Evolutionary conservation across 1,284 basidiomycete species (phyloP), one percentile per base, ranked within the genome.

Genomic region (Hymenochaete sp.): DNA sequence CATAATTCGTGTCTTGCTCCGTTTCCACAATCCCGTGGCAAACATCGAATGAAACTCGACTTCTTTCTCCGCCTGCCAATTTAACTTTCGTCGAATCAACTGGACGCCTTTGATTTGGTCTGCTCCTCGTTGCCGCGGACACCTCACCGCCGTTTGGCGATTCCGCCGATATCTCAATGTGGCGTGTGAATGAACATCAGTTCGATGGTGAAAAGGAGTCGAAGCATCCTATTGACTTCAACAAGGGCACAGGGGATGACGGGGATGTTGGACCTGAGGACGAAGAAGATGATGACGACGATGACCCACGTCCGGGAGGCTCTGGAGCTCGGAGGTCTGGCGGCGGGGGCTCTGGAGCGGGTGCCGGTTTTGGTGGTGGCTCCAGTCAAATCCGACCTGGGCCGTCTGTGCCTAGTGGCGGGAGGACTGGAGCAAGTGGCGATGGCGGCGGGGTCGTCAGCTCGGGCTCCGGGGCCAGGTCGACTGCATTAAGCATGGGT

Each of bases 201-300:
- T 50, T 50, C 32, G 49, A 50, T 33, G 49, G 49, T 9, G 49
- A 50, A 26, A 25, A 38, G n/a, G 49, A 50, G 39, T 42, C 45
- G 26, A 46, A 47, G 28, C 44, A 37, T 18, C 49, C 49, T 10
- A 32, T 41, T n/a, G 49, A 50, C 41, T 50, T 50, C 33, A 50
- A 35, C 41, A 50, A 50, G 37, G 41, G 24, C 22, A 35, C 45
- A 2, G 32, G 32, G 14, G 49, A 47, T 28, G 42, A 44, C 47
- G 49, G 38, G 13, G n/a, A n/a, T n/a, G n/a, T n/a, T n/a, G n/a
- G n/a, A n/a, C n/a, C n/a, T n/a, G 52, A 56, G 10, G 55, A 56
- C 7, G 52, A 52, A 9, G 54, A 55, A 8, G 56, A 59, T 18
- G 47, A 45, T n/a, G 53, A 54, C 39, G 52, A 61, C 31, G 54